phyloP scores from a whole-genome alignment of 495 filamentous ascomycete species.

The Bacidia gigantensis region DNA sequence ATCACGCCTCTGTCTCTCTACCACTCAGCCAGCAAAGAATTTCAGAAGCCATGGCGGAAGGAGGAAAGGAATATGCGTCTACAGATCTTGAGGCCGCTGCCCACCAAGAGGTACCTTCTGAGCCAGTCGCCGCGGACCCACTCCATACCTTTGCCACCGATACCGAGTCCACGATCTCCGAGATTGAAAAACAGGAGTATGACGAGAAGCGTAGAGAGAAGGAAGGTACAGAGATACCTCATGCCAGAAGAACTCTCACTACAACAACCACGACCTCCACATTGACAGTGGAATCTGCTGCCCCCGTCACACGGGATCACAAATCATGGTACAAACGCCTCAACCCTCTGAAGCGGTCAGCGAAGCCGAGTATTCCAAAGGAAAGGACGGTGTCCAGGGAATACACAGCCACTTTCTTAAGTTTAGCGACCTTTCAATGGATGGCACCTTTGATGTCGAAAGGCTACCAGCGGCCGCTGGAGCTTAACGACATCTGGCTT shows the following conservation, averaged over 20 bases:
- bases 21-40: neutral
- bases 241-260: conserved; percentile 12
- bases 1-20: neutral
- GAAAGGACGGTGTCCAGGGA: conserved; percentile 37
- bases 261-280: conserved; percentile 17
- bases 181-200: conserved; percentile 7
- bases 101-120: conserved; percentile 11
- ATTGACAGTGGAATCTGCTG: conserved; percentile 5
- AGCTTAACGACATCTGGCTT: conserved; percentile 72
- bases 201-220: neutral
- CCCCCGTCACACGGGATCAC: conserved; percentile 12
- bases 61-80: conserved; percentile 14
- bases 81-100: conserved; percentile 16
- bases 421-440: conserved; percentile 45
- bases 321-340: conserved; percentile 39
- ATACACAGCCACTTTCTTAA: conserved; percentile 39
- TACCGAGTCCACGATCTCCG: conserved; percentile 10
- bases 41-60: conserved; percentile 14
- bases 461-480: conserved; percentile 74
- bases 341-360: conserved; percentile 41
- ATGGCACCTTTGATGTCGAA: conserved; percentile 48
- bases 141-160: conserved; percentile 14
- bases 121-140: conserved; percentile 16
- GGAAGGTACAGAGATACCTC: neutral
- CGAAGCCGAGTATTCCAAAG: conserved; percentile 38